Base-by-base conservation (phyloP, 2,329 filamentous ascomycete species). In the Curvularia sp. region DNA sequence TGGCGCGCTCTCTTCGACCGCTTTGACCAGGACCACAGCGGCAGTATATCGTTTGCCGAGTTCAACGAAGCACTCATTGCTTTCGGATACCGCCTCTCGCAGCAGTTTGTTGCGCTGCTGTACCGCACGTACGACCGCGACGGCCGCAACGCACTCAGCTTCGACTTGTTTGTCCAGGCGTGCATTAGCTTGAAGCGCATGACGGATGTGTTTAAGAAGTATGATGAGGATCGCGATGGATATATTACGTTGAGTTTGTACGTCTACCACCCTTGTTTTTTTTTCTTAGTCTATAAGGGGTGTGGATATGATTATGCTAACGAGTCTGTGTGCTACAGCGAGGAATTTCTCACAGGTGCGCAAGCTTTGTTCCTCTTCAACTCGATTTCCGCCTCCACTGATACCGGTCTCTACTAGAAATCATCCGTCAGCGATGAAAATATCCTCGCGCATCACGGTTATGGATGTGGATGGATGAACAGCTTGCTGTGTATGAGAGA, bases 191-290 rank as follows among this genome's bases (percentile, higher is more conserved):
- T 99, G 71, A 97, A 98, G 85, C 86, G 95, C 69, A 98, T 99
- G 94, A 99, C 95, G 60, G 95, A 99, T 78, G 93, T 97, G 28
- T 99, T 99, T 78, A 99, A 99, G 84, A 94, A 93, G 79, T 99
- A 98, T 77, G 95, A 99, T 69, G 91, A 96, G 71, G 95, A 99
- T 78, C 87, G 95, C 42, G 95, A 98, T 79, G 95, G 95, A 1
- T 98, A 93, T 63, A 85, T 85, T 61, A 85, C 83, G 43, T 67
- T 85, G 69, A 84, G 81, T 69, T 85, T 85, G 81, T 83, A 76
- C 79, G 82, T 82, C 8, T 7, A 9, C 15, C 28, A 18, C 20
- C 20, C 5, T 13, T 24, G 10, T 12, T 18, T 42, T 18, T 9
- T 28, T 28, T 3, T 5, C 8, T 28, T 28, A 5, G 3, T 28